Percentiles rank a stretch among this genome's conserved stretches.
Evolutionary conservation across 1,139 yeast species (phyloP).

Genomic region (Hemisphaericaspora lyxosophila): DNA sequence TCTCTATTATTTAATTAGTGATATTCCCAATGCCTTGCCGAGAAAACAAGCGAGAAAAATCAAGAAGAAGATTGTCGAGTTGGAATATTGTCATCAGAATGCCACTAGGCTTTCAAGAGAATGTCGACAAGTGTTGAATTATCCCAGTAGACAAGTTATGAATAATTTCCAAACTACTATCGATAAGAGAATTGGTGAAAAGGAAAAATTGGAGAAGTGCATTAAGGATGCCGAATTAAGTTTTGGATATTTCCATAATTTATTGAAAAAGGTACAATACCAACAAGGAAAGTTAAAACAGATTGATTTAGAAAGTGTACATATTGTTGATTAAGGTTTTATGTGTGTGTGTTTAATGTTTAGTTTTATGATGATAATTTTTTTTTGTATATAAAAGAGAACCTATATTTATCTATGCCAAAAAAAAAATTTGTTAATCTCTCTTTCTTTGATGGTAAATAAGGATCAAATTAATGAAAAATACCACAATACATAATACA

Average conservation of each 20-base stretch:
- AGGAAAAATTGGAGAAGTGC: slow-evolving; percentile 53
- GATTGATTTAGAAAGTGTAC: slow-evolving; percentile 54
- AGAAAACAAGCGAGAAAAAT: slow-evolving; percentile 77
- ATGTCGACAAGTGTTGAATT: slow-evolving; percentile 74
- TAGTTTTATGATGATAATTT: slow-evolving; percentile 1
- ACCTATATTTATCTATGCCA: not conserved
- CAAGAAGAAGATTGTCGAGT: slow-evolving; percentile 54
- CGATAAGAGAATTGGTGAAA: slow-evolving; percentile 61
- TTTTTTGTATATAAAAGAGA: slow-evolving; percentile 1
- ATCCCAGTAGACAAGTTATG: slow-evolving; percentile 82
- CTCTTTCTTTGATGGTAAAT: slow-evolving; percentile 27
- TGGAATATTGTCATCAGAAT: slow-evolving; percentile 78
- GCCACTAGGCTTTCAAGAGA: slow-evolving; percentile 79
- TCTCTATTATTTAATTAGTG: slow-evolving; percentile 65
- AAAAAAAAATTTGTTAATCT: not conserved
- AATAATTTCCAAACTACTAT: slow-evolving; percentile 70
- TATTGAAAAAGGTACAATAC: slow-evolving; percentile 47
- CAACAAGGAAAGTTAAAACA: slow-evolving; percentile 49
- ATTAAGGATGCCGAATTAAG: slow-evolving; percentile 62
- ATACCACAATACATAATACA: slow-evolving; percentile 23
- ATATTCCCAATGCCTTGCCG: slow-evolving; percentile 88
- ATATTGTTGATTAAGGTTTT: slow-evolving; percentile 38
- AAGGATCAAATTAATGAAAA: slow-evolving; percentile 22
- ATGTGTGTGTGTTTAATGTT: not conserved
- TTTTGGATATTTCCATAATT: slow-evolving; percentile 56